Conservation (phyloP, 1,284 basidiomycete genomes). For the Trichosporon sp. region DNA sequence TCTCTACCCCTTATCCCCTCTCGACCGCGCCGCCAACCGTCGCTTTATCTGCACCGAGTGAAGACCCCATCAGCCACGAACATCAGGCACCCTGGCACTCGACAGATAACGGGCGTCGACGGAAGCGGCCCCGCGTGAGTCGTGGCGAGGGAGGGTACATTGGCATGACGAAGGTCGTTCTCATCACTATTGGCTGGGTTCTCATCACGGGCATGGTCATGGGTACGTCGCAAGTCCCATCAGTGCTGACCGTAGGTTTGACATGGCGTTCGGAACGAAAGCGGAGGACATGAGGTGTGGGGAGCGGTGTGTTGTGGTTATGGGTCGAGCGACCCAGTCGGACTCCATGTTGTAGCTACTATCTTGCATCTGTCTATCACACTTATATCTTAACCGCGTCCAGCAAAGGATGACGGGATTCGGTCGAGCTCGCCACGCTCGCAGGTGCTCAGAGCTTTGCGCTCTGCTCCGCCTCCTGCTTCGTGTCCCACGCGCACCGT, state of each 20-base stretch:
- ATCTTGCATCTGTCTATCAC: constrained; percentile 12
- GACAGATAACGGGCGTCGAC: neutral
- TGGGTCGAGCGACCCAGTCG: neutral
- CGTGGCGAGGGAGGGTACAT: neutral
- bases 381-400: neutral
- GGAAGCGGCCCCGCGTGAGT: neutral
- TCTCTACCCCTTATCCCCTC: neutral
- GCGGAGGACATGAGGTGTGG: neutral
- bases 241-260: neutral
- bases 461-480: constrained; percentile 59
- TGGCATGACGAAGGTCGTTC: neutral
- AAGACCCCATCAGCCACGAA: neutral
- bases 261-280: neutral
- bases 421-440: neutral
- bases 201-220: constrained; percentile 8
- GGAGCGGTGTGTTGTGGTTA: too few relatives aligned
- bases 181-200: constrained; percentile 5
- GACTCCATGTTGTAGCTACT: neutral
- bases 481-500: constrained; percentile 62
- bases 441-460: constrained; percentile 44
- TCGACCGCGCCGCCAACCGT: too few relatives aligned
- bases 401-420: too few relatives aligned
- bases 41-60: too few relatives aligned
- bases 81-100: neutral
- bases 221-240: neutral